These are phyloP conservation scores for Emergomyces pasteurianus DNA, from an alignment of 2,329 filamentous ascomycete species.

Conservation along the genomic window DNA sequence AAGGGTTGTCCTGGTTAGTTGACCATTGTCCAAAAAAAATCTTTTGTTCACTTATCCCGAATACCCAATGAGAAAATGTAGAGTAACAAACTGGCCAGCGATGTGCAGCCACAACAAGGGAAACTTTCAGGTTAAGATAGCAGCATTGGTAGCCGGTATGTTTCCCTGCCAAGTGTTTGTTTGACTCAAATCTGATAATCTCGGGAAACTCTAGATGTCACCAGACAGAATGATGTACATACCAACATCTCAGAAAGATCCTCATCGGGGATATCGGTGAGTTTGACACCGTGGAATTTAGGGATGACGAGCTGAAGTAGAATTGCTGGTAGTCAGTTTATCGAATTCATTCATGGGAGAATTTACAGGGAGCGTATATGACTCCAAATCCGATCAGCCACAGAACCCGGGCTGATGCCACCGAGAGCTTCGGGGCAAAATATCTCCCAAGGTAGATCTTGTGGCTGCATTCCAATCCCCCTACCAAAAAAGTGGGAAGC, in stretches of 20 bases:
- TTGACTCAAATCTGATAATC: neutral
- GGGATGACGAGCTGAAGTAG: slow-evolving; percentile 73
- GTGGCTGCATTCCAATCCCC: neutral
- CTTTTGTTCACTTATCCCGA: too few relatives aligned
- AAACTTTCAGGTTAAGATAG: neutral
- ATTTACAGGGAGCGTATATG: neutral
- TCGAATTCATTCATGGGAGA: neutral
- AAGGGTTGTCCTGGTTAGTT: slow-evolving; percentile 9
- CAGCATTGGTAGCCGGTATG: neutral
- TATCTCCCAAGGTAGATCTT: neutral
- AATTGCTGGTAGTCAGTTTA: slow-evolving; percentile 7
- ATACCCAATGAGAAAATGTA: neutral
- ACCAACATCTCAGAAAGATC: slow-evolving; percentile 70
- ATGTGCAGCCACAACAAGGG: too few relatives aligned
- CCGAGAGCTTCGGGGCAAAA: neutral
- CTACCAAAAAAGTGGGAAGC: neutral
- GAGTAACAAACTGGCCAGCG: neutral
- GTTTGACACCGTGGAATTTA: slow-evolving; percentile 84
- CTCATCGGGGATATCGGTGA: slow-evolving; percentile 87
- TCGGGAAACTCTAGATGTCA: neutral
- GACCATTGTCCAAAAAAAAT: neutral
- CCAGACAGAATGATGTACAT: slow-evolving; percentile 20
- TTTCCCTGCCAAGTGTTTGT: neutral
- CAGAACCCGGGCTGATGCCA: neutral
- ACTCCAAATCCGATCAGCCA: neutral